Evolutionary conservation across 805 yeast species (phyloP).

Genomic region (Saccharomycopsis sp.): DNA sequence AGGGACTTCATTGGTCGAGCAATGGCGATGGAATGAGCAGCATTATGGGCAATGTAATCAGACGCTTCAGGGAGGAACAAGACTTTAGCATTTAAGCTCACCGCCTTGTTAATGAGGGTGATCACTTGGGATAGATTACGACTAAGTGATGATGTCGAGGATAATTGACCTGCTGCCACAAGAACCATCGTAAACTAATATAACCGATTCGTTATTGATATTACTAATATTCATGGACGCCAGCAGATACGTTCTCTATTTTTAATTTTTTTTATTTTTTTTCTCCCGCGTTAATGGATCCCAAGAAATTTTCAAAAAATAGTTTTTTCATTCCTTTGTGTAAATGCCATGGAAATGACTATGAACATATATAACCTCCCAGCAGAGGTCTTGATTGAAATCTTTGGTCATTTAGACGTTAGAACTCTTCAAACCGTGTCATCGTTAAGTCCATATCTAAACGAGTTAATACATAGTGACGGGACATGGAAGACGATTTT

Average conservation of each 20-base stretch:
- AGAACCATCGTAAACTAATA: conserved; percentile 38
- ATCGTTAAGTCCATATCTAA: conserved; percentile 8
- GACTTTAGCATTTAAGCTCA: conserved; percentile 51
- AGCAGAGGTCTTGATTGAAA: conserved; percentile 12
- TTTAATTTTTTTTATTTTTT: no score
- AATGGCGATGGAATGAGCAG: conserved; percentile 56
- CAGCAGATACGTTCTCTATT: no score
- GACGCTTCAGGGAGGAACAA: conserved; percentile 91
- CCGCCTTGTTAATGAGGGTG: conserved; percentile 57
- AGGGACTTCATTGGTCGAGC: conserved; percentile 40
- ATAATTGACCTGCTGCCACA: conserved; percentile 82
- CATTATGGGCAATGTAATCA: conserved; percentile 73
- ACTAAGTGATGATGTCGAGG: conserved; percentile 58
- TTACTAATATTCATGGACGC: background rate
- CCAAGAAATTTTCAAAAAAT: no score
- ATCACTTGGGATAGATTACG: conserved; percentile 56
- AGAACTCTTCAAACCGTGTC: conserved; percentile 12
- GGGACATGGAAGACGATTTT: conserved; percentile 17
- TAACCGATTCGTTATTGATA: background rate
- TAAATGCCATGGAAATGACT: background rate
- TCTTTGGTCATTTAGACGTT: conserved; percentile 18
- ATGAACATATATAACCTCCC: conserved; percentile 14
- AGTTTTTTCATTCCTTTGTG: background rate
- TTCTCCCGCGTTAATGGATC: no score
- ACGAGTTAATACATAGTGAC: conserved; percentile 15